Conservation (phyloP, 1,284 basidiomycete genomes). For the Peniophora sp. region DNA sequence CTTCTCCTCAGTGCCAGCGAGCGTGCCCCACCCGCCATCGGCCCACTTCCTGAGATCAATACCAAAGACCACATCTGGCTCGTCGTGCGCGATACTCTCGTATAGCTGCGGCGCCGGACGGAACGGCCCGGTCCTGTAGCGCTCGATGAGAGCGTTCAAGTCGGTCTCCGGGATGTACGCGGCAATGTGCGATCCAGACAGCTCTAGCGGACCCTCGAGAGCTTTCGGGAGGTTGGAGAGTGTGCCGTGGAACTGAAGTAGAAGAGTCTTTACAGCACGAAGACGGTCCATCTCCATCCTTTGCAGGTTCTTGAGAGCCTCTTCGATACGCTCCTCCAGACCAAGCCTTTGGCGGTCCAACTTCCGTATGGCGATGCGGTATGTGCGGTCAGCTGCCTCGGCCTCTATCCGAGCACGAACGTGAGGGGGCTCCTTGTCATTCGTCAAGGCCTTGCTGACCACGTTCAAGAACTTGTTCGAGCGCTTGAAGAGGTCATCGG, state of each 20-base stretch:
- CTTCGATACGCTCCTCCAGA: constrained; percentile 81
- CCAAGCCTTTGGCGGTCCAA: constrained; percentile 75
- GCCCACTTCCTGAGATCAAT: constrained; percentile 85
- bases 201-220: constrained; percentile 53
- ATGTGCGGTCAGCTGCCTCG: constrained; percentile 67
- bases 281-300: constrained; percentile 81
- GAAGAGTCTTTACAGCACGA: constrained; percentile 75
- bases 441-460: constrained; percentile 64
- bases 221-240: constrained; percentile 63
- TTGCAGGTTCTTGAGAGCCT: constrained; percentile 72
- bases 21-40: constrained; percentile 58
- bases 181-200: constrained; percentile 67
- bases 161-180: constrained; percentile 84
- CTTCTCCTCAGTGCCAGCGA: constrained; percentile 43
- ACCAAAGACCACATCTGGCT: constrained; percentile 81
- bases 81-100: constrained; percentile 74
- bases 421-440: constrained; percentile 54
- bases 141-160: constrained; percentile 76
- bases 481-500: constrained; percentile 58
- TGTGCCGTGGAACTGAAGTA: constrained; percentile 79
- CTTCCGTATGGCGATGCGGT: constrained; percentile 67
- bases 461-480: constrained; percentile 62
- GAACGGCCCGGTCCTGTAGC: constrained; percentile 87
- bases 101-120: constrained; percentile 77
- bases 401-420: constrained; percentile 71